A percentile compares a stretch with the other conserved stretches of the same genome.
Conservation (phyloP, 768 basidiomycete genomes). For the Tricholoma sp. region DNA sequence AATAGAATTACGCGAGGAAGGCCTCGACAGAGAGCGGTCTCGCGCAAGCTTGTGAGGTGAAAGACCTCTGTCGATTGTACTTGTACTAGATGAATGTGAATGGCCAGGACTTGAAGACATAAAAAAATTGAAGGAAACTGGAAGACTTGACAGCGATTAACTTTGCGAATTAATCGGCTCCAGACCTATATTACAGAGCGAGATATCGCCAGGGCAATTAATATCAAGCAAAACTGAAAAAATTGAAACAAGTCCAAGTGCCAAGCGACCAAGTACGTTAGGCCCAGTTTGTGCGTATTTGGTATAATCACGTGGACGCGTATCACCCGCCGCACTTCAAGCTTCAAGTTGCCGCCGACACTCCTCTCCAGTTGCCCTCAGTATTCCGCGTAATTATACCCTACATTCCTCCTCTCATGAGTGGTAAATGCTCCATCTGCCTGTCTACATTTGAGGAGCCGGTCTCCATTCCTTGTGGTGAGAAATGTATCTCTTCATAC, state of each 20-base stretch:
- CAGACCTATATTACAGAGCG: too few species aligned
- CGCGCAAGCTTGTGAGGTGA: constrained; percentile 27
- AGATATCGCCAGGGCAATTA: too few species aligned
- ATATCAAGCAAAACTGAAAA: too few species aligned
- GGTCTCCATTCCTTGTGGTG: constrained; percentile 60
- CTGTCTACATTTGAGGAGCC: constrained; percentile 47
- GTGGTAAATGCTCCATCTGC: constrained; percentile 51
- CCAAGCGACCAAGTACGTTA: neutral
- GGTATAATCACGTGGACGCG: neutral
- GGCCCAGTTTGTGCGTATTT: constrained; percentile 1
- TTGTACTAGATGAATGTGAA: constrained; percentile 7
- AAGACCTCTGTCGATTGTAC: constrained; percentile 15
- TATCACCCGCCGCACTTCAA: neutral
- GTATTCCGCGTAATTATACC: too few species aligned
- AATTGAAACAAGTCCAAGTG: too few species aligned
- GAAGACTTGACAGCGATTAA: too few species aligned
- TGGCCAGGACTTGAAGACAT: constrained; percentile 30
- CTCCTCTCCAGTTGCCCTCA: too few species aligned
- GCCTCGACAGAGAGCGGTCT: constrained; percentile 34
- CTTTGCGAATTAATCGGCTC: too few species aligned
- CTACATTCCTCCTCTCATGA: constrained; percentile 13
- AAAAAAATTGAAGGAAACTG: too few species aligned
- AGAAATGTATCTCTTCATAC: constrained; percentile 10
- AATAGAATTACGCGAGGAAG: constrained; percentile 39
- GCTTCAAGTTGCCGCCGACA: too few species aligned